Conservation (phyloP, 768 basidiomycete species). For the Boletus fagicola region DNA sequence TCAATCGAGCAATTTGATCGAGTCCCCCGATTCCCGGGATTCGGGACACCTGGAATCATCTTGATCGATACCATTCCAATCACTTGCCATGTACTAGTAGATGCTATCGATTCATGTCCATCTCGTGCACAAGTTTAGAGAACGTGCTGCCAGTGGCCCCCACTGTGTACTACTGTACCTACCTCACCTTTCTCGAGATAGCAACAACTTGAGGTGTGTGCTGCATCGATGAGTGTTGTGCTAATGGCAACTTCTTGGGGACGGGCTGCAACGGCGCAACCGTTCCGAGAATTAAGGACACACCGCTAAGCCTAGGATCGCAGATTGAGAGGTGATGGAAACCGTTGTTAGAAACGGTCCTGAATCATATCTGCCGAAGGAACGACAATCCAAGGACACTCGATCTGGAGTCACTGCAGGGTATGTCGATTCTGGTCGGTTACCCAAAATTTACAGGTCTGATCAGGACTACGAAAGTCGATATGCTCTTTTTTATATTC, state of each 20-base stretch:
- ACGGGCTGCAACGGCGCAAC: not conserved
- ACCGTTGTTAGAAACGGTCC: not conserved
- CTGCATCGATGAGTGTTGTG: not conserved
- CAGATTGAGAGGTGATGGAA: conserved; percentile 16
- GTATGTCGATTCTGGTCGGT: not conserved
- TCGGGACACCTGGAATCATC: not conserved
- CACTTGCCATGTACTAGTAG: not conserved
- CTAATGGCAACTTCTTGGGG: not conserved
- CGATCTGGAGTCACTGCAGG: not conserved
- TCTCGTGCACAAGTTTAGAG: not conserved
- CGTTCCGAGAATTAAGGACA: not conserved
- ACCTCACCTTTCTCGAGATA: not conserved
- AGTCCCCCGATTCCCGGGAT: not conserved
- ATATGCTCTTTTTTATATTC: not conserved
- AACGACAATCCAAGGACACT: not conserved
- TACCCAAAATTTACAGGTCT: not conserved
- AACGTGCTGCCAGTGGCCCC: not conserved
- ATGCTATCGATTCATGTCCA: not conserved
- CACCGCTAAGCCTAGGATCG: conserved; percentile 6
- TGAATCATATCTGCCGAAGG: not conserved
- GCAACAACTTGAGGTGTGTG: not conserved
- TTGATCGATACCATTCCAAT: not conserved
- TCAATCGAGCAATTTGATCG: not conserved
- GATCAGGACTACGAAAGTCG: not conserved
- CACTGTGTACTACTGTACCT: too few relatives aligned